Conservation (phyloP, 768 basidiomycete species). For the Sarcodon sp. region DNA sequence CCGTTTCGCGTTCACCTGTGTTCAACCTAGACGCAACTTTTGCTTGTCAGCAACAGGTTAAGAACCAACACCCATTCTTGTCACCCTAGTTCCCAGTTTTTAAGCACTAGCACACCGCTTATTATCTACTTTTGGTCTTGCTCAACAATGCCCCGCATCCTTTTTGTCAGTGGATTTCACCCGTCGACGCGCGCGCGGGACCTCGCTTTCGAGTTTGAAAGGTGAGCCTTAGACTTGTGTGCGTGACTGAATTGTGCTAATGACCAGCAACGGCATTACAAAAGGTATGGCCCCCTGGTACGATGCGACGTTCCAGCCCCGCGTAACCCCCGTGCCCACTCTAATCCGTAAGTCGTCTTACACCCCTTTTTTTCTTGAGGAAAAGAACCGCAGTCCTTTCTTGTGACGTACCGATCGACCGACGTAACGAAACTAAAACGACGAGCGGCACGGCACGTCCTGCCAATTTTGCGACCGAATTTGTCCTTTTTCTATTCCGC, state of each 20-base stretch:
- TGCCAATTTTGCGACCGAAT: not conserved
- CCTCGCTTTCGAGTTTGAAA: slow-evolving; percentile 80
- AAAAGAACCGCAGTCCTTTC: too few relatives aligned
- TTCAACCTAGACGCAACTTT: too few relatives aligned
- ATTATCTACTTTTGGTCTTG: too few relatives aligned
- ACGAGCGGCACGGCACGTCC: not conserved
- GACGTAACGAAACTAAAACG: too few relatives aligned
- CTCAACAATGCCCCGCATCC: slow-evolving; percentile 56
- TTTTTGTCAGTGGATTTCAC: slow-evolving; percentile 81
- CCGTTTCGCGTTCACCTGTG: too few relatives aligned
- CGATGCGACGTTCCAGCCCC: slow-evolving; percentile 88
- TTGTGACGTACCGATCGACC: too few relatives aligned
- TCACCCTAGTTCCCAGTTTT: too few relatives aligned
- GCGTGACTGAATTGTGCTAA: not conserved
- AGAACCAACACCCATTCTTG: too few relatives aligned
- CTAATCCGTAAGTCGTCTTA: slow-evolving; percentile 65
- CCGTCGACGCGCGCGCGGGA: slow-evolving; percentile 74
- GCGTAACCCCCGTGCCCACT: slow-evolving; percentile 58
- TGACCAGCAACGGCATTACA: not conserved
- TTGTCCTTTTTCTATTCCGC: not conserved
- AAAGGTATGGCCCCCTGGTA: slow-evolving; percentile 68
- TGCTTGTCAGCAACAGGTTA: too few relatives aligned
- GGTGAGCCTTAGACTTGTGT: slow-evolving; percentile 25
- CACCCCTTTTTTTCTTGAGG: not conserved
- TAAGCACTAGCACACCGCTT: too few relatives aligned